Percentiles rank a stretch among this genome's conserved stretches.
Evolutionary conservation across 257 asterid species (phyloP).

Genomic region (Vinca minor): DNA sequence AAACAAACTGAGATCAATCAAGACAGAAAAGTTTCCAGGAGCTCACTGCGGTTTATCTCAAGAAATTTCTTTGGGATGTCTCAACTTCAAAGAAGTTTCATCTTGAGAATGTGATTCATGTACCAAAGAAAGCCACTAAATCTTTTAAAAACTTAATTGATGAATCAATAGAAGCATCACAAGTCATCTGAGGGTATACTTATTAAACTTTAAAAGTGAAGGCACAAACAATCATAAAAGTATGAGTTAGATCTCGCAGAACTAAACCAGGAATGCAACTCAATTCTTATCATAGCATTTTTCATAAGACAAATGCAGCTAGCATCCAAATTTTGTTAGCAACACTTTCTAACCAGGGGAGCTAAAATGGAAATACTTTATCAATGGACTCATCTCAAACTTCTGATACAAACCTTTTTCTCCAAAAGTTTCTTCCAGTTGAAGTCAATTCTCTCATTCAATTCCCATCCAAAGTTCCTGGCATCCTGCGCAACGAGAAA

Average conservation of each 20-base stretch:
- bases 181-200: not conserved
- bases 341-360: not conserved
- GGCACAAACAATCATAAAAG: not conserved
- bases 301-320: not conserved
- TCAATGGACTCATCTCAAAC: not conserved
- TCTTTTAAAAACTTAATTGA: not conserved
- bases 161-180: not conserved
- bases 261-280: not conserved
- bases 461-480: conserved; percentile 89
- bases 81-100: not conserved
- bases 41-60: not conserved
- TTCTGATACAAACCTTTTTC: conserved; percentile 55
- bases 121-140: not conserved
- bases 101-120: not conserved
- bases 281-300: not conserved
- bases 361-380: not conserved
- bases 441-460: conserved; percentile 67
- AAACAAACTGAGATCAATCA: not conserved
- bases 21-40: not conserved
- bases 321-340: not conserved
- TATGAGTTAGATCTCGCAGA: not conserved
- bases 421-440: conserved; percentile 94
- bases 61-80: not conserved
- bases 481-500: conserved; percentile 60
- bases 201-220: not conserved